Evolutionary conservation across 148 eudicot genomes (phyloP), one percentile per base, ranked within the genome.

Genomic region (Camellia lanceoleosa): DNA sequence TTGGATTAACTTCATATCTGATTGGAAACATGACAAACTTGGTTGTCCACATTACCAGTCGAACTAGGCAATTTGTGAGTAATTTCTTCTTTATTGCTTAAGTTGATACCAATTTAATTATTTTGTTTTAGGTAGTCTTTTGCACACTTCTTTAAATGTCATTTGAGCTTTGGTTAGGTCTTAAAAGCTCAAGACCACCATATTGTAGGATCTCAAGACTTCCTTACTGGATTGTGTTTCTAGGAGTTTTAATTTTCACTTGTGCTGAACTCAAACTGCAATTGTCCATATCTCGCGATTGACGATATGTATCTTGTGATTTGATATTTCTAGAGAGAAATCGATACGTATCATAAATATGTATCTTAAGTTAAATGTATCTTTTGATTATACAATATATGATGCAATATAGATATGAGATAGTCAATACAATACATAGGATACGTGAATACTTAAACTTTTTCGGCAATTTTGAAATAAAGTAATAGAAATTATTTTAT

Each of bases 11-110:
- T 7, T 83, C 98, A 11, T 94, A 94, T 78, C 71, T 94, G 70
- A 94, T 94, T 49, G 98, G 98, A 80, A 94, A 94, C 85, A 94
- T 94, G 98, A 94, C 98, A n/a, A 90, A 92, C 86, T 87, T 94
- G 83, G 93, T 92, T 67, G 98, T 94, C 54, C 93, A 94, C 52
- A 81, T 88, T 60, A 89, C 98, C 59, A 85, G 89, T 70, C 87
- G 89, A 81, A 94, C 98, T 54, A 87, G 92, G 75, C 87, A 82
- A 83, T 94, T 91, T 69, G 98, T 94, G 79, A 92, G 98, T 90
- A 64, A 54, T 46, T 74, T 79, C 15, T 47, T 4, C 4, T 68
- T 64, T 23, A 30, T 46, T 16, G 44, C 54, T 68, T 68, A 67
- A 66, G 60, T 68, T 67, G 64, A 52, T 67, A 54, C 23, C 41